Evolutionary conservation across 768 basidiomycete genomes (phyloP), one percentile per base, ranked within the genome.

Genomic region (Agrocybe chaxingu): DNA sequence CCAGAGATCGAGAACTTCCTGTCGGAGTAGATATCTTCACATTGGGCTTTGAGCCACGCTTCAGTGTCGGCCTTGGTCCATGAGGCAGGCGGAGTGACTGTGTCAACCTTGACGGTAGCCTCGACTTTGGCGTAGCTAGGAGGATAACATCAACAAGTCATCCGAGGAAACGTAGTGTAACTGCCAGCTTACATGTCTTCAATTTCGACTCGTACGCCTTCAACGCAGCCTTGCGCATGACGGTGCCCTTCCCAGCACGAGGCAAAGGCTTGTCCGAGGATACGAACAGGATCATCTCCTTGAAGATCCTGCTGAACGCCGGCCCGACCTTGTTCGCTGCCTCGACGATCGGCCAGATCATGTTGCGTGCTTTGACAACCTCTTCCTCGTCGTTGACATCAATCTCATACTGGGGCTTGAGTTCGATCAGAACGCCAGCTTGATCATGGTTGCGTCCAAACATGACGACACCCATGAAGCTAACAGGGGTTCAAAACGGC

Each of bases 251-350:
- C 0, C 63, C 70, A 1, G 75, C 62, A 12, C 71, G 70, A 11
- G 68, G 62, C 33, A 80, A 60, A 1, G 73, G 76, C 48, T 76
- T 75, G 0, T 61, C 65, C 1, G 60, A 54, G 0, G 56, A 53
- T 0, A 76, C 64, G 6, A 80, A 64, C 39, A 81, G 47, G 37
- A 80, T 74, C 74, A 80, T 75, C 55, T 81, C 74, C 53, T 74
- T 75, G 60, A 74, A 77, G 7, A 77, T 67, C 9, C 71, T 62
- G 45, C 72, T 74, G 37, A 71, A 75, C 0, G 65, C 50, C 0
- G 76, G 75, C 0, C 69, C 67, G 1, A 57, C 56, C 18, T 50
- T 59, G 56, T 78, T 78, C 3, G 74, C 75, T 19, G 73, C 67
- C 13, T 74, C 75, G 2, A 76, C 66, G 11, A 62, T 50, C 2